Conservation (phyloP, 805 yeast species). For the Wickerhamiella hasegawae region DNA sequence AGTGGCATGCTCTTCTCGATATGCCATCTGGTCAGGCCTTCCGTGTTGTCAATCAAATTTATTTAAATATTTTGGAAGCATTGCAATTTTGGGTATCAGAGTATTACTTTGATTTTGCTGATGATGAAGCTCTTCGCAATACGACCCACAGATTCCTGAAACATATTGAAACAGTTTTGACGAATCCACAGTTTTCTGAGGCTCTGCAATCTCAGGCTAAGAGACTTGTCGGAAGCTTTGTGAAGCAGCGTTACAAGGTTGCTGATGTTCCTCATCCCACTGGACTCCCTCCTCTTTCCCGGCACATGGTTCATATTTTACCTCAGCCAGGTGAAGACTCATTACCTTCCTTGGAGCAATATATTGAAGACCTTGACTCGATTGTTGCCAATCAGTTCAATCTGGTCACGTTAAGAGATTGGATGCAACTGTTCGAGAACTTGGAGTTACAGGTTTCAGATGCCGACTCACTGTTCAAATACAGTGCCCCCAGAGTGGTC, state of each 20-base stretch:
- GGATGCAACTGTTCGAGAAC: slow-evolving; percentile 62
- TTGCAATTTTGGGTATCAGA: slow-evolving; percentile 52
- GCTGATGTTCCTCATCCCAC: slow-evolving; percentile 4
- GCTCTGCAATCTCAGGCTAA: slow-evolving; percentile 5
- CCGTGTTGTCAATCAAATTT: slow-evolving; percentile 51
- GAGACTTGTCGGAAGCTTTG: slow-evolving; percentile 6
- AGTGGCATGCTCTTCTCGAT: slow-evolving; percentile 8
- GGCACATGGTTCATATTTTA: slow-evolving; percentile 5
- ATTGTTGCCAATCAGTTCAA: slow-evolving; percentile 41
- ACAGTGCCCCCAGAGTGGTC: slow-evolving; percentile 27
- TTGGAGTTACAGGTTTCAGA: slow-evolving; percentile 54
- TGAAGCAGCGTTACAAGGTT: slow-evolving; percentile 8
- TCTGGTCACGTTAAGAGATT: slow-evolving; percentile 48
- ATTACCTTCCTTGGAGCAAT: slow-evolving; percentile 30
- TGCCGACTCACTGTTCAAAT: slow-evolving; percentile 40
- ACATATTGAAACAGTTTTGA: slow-evolving; percentile 1
- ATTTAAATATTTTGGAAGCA: slow-evolving; percentile 67
- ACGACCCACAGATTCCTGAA: slow-evolving; percentile 14
- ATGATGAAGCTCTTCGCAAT: slow-evolving; percentile 43
- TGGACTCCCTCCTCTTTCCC: slow-evolving; percentile 4
- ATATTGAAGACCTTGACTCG: slow-evolving; percentile 48
- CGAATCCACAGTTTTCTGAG: slow-evolving; percentile 2
- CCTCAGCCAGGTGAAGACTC: not conserved
- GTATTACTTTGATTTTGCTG: slow-evolving; percentile 61
- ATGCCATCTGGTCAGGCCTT: slow-evolving; percentile 2